Evolutionary conservation across 2,329 filamentous ascomycete species (phyloP).

Genomic region (Pezicula radicicola): DNA sequence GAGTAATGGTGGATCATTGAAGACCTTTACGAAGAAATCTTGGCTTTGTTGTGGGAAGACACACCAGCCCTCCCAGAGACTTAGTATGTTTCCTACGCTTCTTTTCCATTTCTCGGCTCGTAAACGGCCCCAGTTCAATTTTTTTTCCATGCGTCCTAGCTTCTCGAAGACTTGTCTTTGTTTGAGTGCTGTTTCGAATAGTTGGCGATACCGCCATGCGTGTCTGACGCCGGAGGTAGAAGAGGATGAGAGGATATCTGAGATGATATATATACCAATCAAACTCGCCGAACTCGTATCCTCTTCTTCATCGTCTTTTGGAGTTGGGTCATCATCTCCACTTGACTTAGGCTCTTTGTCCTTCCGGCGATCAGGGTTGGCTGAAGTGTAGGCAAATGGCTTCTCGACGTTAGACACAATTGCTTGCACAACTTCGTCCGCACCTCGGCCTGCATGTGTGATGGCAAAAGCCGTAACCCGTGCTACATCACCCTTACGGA

Average conservation of each 20-base stretch:
- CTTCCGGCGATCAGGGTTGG: constrained; percentile 55
- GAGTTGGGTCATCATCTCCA: constrained; percentile 33
- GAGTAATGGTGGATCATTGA: constrained; percentile 65
- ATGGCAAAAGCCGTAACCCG: constrained; percentile 87
- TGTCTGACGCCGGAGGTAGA: constrained; percentile 61
- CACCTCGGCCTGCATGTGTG: constrained; percentile 77
- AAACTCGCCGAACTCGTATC: constrained; percentile 74
- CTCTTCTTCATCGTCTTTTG: constrained; percentile 41
- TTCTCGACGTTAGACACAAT: constrained; percentile 78
- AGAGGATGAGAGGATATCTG: constrained; percentile 64
- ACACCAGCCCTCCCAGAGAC: constrained; percentile 65
- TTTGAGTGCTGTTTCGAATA: constrained; percentile 61
- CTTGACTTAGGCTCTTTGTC: constrained; percentile 31
- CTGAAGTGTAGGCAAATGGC: constrained; percentile 71
- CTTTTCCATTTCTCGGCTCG: constrained; percentile 65
- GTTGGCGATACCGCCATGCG: constrained; percentile 65
- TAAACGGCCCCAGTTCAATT: constrained; percentile 63
- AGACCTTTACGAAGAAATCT: constrained; percentile 65
- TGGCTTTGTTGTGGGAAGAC: constrained; percentile 74
- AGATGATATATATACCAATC: constrained; percentile 76
- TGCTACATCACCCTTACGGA: constrained; percentile 83
- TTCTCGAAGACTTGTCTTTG: constrained; percentile 58
- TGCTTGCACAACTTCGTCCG: constrained; percentile 88
- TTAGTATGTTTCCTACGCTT: constrained; percentile 52
- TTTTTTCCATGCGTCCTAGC: constrained; percentile 60